Evolutionary conservation across 352 stramenopile species (phyloP).

Genomic region (Aphanomyces astaci): DNA sequence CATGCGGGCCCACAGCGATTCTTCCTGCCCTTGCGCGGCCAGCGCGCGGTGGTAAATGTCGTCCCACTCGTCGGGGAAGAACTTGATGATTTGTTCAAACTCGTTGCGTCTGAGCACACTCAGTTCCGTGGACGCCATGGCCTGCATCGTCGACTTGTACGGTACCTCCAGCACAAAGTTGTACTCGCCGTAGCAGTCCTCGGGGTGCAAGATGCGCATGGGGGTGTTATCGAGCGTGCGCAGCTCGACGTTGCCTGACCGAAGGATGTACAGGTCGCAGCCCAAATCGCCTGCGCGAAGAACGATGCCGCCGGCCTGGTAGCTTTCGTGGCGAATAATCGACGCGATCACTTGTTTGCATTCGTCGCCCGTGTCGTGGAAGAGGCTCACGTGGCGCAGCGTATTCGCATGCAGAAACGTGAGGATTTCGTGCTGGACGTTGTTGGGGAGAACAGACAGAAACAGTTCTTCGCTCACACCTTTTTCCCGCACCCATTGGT

Average conservation of each 20-base stretch:
- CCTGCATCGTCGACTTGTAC: conserved; percentile 6
- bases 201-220: conserved; percentile 42
- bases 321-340: conserved; percentile 52
- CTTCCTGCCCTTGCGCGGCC: neutral
- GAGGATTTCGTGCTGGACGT: conserved; percentile 62
- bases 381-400: conserved; percentile 50
- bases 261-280: conserved; percentile 62
- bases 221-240: conserved; percentile 42
- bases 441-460: conserved; percentile 41
- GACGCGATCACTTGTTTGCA: conserved; percentile 52
- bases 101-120: conserved; percentile 32
- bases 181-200: conserved; percentile 52
- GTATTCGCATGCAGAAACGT: conserved; percentile 60
- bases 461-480: conserved; percentile 57
- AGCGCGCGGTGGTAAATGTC: conserved; percentile 10
- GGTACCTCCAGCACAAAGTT: conserved; percentile 42
- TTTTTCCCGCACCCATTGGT: conserved; percentile 67
- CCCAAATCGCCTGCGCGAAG: conserved; percentile 53
- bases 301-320: conserved; percentile 56
- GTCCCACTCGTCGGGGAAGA: conserved; percentile 22
- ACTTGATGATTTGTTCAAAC: conserved; percentile 27
- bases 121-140: conserved; percentile 15
- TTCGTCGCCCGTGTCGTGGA: conserved; percentile 47
- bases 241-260: conserved; percentile 50
- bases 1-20: conserved; percentile 5